These are phyloP conservation scores for Nicotiana knightiana DNA, from an alignment of 257 asterid species.

Conservation along the genomic window DNA sequence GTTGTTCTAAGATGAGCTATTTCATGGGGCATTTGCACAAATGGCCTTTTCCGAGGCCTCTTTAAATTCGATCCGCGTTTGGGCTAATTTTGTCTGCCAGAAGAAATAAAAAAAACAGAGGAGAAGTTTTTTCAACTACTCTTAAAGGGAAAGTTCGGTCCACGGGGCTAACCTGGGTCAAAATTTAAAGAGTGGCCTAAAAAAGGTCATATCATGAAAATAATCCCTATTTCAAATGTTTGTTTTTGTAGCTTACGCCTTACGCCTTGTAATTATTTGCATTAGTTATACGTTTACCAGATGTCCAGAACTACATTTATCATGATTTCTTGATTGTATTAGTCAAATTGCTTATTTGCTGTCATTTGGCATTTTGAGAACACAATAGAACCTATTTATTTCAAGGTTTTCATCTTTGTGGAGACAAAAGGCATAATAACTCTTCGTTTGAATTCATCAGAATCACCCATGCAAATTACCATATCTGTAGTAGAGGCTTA, in stretches of 20 bases:
- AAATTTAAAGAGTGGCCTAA: too few relatives aligned
- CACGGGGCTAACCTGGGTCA: too few relatives aligned
- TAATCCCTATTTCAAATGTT: not conserved
- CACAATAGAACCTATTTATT: not conserved
- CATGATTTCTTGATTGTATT: not conserved
- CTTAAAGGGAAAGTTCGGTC: too few relatives aligned
- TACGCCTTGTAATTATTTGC: not conserved
- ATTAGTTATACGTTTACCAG: not conserved
- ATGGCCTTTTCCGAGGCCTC: too few relatives aligned
- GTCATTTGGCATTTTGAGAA: conserved; percentile 5
- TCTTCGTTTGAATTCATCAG: not conserved
- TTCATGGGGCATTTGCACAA: too few relatives aligned
- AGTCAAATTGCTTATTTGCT: not conserved
- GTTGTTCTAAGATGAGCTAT: conserved; percentile 71
- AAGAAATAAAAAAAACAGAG: too few relatives aligned
- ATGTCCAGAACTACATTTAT: not conserved
- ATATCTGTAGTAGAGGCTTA: too few relatives aligned
- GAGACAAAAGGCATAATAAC: not conserved
- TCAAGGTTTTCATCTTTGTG: not conserved
- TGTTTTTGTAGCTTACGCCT: not conserved
- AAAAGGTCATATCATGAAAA: too few relatives aligned
- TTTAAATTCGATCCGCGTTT: too few relatives aligned
- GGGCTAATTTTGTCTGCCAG: too few relatives aligned
- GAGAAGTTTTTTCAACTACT: too few relatives aligned
- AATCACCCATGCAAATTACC: not conserved